Base-by-base conservation (phyloP, 352 stramenopile genomes). In the Synura sp. region DNA sequence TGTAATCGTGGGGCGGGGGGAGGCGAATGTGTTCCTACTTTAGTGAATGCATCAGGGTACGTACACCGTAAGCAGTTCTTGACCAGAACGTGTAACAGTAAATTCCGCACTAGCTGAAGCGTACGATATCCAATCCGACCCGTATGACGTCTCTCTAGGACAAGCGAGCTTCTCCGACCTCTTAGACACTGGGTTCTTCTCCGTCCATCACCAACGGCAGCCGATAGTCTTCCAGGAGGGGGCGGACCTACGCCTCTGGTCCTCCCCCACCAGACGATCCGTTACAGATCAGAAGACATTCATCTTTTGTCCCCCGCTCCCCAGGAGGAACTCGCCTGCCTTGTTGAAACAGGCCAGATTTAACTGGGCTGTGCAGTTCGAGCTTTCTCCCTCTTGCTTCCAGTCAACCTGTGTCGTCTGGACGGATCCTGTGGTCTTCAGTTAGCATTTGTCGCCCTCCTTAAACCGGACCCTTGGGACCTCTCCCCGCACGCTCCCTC, bases 271-370 rank as follows among this genome's bases (percentile, higher is more conserved):
- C 49, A 63, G 49, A 63, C 14, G 49, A 63, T n/a, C n/a, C n/a
- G n/a, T n/a, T n/a, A n/a, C n/a, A n/a, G n/a, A n/a, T 63, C 49
- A 12, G 49, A 63, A 63, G 49, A 63, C 49, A 63, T 63, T 63
- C 49, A 63, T 63, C 49, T 63, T 63, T 63, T 22, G 49, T 29
- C 49, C 29, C 29, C 49, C 49, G 49, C 49, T 63, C 49, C 49
- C 49, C 49, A 63, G 29, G 49, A 63, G 49, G 49, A 63, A 63
- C 49, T 63, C 29, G 49, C 49, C 12, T 22, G 29, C 29, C 49
- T 63, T 63, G 27, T 63, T 63, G 49, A 63, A 63, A 63, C 49
- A 32, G 49, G 49, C 14, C 49, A 63, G 49, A 63, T 22, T 12
- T 63, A 63, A 12, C 49, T 63, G 29, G 49, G 49, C 49, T 63